Percentiles rank a stretch among this genome's conserved stretches.
Conservation (phyloP, 2,329 filamentous ascomycete genomes). For the Ascochyta clinopodiicola region DNA sequence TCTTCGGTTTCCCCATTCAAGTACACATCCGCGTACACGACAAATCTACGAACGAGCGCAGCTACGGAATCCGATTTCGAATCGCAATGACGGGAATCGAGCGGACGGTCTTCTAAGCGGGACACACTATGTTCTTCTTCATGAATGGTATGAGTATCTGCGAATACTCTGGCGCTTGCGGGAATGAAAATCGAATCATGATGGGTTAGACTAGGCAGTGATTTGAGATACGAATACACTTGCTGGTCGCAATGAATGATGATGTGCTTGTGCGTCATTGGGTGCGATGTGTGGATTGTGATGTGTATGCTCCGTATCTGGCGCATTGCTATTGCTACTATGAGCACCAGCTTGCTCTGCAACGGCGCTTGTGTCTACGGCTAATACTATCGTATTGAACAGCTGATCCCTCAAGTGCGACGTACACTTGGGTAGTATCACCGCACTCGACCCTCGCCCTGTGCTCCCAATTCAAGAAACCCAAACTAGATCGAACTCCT, state of each 20-base stretch:
- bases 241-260: slow-evolving; percentile 41
- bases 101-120: slow-evolving; percentile 32
- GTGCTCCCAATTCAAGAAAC: neutral
- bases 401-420: neutral
- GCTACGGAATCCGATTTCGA: slow-evolving; percentile 40
- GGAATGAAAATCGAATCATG: slow-evolving; percentile 44
- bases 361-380: neutral
- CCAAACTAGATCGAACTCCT: neutral
- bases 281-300: slow-evolving; percentile 3
- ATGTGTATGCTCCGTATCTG: neutral
- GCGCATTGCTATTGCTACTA: neutral
- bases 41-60: slow-evolving; percentile 36
- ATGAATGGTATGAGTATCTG: slow-evolving; percentile 21
- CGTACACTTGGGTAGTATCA: no score
- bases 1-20: slow-evolving; percentile 36
- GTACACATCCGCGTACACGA: slow-evolving; percentile 15
- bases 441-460: neutral
- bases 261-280: slow-evolving; percentile 3
- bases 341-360: neutral
- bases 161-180: slow-evolving; percentile 46
- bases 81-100: slow-evolving; percentile 29
- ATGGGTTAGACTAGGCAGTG: slow-evolving; percentile 49
- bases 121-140: slow-evolving; percentile 23
- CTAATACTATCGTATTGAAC: neutral
- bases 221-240: slow-evolving; percentile 40